phyloP scores from a whole-genome alignment of 495 filamentous ascomycete genomes.

The Aspergillus leporis region DNA sequence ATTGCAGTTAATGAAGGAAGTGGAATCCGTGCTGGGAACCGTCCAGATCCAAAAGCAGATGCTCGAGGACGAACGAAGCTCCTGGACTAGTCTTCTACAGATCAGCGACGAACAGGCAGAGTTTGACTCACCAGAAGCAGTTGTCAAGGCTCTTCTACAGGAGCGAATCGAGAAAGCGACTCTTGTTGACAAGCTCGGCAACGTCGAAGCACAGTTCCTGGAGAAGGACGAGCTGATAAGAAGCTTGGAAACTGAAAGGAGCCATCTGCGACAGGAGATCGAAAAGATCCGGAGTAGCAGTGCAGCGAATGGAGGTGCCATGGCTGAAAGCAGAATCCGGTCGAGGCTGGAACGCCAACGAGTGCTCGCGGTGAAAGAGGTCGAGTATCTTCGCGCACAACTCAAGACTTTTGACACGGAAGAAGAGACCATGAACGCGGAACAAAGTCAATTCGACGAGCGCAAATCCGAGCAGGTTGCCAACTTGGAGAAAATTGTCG shows the following conservation, averaged over 20 bases:
- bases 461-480: conserved; percentile 73
- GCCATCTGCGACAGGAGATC: conserved; percentile 59
- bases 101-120: conserved; percentile 63
- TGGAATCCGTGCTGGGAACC: conserved; percentile 75
- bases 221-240: conserved; percentile 80
- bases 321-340: conserved; percentile 56
- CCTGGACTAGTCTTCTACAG: conserved; percentile 87
- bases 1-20: conserved; percentile 69
- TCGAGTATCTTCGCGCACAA: conserved; percentile 90
- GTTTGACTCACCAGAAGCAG: conserved; percentile 84
- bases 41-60: conserved; percentile 78
- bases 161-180: conserved; percentile 77
- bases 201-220: conserved; percentile 72
- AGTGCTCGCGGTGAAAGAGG: conserved; percentile 82
- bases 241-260: conserved; percentile 67
- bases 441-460: conserved; percentile 68
- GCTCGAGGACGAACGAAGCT: conserved; percentile 80
- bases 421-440: conserved; percentile 77
- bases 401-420: conserved; percentile 89
- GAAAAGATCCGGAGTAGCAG: conserved; percentile 60
- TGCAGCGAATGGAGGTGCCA: conserved; percentile 33
- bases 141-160: conserved; percentile 80
- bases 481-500: conserved; percentile 81
- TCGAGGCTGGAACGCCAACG: conserved; percentile 82
- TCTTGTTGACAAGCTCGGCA: conserved; percentile 75